Base-by-base conservation (phyloP, 257 asterid genomes). In the Mitragyna speciosa region DNA sequence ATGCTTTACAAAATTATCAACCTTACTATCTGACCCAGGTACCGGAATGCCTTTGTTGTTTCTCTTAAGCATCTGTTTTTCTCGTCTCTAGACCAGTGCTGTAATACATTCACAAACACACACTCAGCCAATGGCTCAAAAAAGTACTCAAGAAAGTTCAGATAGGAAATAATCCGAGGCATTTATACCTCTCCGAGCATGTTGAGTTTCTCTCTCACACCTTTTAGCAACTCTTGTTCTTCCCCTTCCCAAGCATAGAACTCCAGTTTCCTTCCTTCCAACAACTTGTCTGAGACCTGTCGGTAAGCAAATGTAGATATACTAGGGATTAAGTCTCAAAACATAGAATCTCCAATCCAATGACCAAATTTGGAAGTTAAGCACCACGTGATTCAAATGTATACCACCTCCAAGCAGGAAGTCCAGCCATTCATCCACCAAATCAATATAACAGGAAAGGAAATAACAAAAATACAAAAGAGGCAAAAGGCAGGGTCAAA, bases 21-120 rank as follows among this genome's bases (percentile, higher is more conserved):
- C 78, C 98, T 89, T 59, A 93, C 91, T 17, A 95, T 93, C 88
- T 93, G 98, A 81, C 97, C 98, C 75, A 95, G 85, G 82, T 75
- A 93, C 45, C 97, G 94, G 83, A 92, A 93, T 70, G 97, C 89
- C 88, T 95, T 95, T 5, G 97, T 88, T 45, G 92, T 79, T 91
- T 95, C 98, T 80, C 92, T 90, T 51, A 95, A 76, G 82, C 98
- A 93, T 86, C 81, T 93, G 78, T 89, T 95, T 76, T 89, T 95
- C 87, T 85, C 94, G 63, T 91, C 91, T 87, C 99, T 89, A 30
- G 96, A 70, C 99, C 99, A 95, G 80, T 93, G 97, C 98, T 95
- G 90, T 80, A 87, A 79, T 30, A 76, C 11, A 78, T 70, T 51
- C 36, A 30, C 28, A 63, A n/a, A 83, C 47, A 52, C 28, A 20